Evolutionary conservation across 768 basidiomycete genomes (phyloP), one percentile per base, ranked within the genome.

Genomic region (Lactifluus subvellereus): DNA sequence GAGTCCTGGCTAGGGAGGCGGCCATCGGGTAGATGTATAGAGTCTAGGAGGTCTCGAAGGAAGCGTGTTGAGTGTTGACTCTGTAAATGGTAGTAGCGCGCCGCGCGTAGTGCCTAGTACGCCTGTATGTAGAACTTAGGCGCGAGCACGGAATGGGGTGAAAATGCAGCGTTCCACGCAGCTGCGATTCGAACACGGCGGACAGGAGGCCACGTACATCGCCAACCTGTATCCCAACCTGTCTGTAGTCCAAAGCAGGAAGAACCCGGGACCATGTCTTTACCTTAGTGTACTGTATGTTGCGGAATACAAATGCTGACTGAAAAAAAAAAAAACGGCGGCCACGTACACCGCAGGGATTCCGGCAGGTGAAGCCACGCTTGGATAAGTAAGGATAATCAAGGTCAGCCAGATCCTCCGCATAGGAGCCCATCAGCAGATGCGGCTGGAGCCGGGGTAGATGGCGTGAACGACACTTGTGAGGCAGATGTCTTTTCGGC

Each of bases 351-450:
- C 22, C 88, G 84, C 32, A 87, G 88, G 38, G 90, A 84, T n/a
- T 89, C 85, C 45, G 98, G 82, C 42, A 95, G 79, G 71, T 93
- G 91, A 13, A 98, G 74, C 2, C 85, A 85, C 11, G 84, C 74
- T 73, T 97, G 95, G 61, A 98, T 93, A 33, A 84, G 3, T 86
- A 77, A 2, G 89, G 87, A 70, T 97, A 98, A 74, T 98, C 74
- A 64, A 91, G 74, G 70, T 88, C 88, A 0, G 84, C 83, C 40
- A 94, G 77, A 54, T 93, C 92, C 59, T 82, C 82, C 37, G 77
- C 47, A 4, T 40, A 38, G 3, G 53, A 49, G 14, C 30, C 52
- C 35, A 38, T 81, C 4, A 72, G 69, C 55, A 1, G 82, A 75
- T 57, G 72, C 52, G 64, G 74, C 38, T 58, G 71, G 64, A 66